These are phyloP conservation scores for Penicillium sp. DNA, from an alignment of 2,329 filamentous ascomycete species.

Conservation along the genomic window DNA sequence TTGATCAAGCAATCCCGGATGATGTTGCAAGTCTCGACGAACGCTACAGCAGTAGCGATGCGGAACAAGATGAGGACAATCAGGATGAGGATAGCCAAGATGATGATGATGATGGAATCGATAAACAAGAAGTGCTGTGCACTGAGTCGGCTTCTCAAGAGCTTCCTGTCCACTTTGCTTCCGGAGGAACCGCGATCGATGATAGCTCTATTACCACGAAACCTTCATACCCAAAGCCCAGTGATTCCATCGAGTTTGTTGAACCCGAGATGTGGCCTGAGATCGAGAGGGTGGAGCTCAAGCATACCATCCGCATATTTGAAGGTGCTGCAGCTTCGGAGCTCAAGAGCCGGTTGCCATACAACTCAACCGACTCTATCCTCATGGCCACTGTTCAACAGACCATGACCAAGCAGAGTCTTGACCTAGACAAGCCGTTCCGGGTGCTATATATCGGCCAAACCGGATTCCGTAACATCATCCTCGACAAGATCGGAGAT, in stretches of 20 bases:
- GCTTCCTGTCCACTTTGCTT: constrained; percentile 32
- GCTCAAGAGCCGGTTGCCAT: constrained; percentile 31
- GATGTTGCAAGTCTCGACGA: constrained; percentile 49
- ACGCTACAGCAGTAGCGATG: constrained; percentile 40
- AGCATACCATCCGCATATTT: constrained; percentile 44
- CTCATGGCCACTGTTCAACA: constrained; percentile 47
- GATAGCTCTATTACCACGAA: constrained; percentile 40
- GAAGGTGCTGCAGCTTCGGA: constrained; percentile 31
- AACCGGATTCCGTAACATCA: constrained; percentile 39
- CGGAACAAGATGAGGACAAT: constrained; percentile 34
- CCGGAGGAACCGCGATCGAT: constrained; percentile 30
- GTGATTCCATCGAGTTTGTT: constrained; percentile 45
- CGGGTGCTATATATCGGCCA: constrained; percentile 48
- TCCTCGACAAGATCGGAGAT: constrained; percentile 52
- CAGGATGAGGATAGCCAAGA: constrained; percentile 24
- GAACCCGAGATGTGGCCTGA: constrained; percentile 46
- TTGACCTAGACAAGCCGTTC: constrained; percentile 47
- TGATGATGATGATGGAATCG: constrained; percentile 21
- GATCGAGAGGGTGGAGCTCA: constrained; percentile 42
- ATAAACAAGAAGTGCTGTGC: constrained; percentile 27
- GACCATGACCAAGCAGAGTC: constrained; percentile 43
- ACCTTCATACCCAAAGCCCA: constrained; percentile 33
- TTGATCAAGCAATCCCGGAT: constrained; percentile 45
- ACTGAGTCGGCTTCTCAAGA: constrained; percentile 32
- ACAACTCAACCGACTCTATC: constrained; percentile 31